Evolutionary conservation across 352 stramenopile genomes (phyloP), one percentile per base, ranked within the genome.

Genomic region (Thalassiosira sp.): DNA sequence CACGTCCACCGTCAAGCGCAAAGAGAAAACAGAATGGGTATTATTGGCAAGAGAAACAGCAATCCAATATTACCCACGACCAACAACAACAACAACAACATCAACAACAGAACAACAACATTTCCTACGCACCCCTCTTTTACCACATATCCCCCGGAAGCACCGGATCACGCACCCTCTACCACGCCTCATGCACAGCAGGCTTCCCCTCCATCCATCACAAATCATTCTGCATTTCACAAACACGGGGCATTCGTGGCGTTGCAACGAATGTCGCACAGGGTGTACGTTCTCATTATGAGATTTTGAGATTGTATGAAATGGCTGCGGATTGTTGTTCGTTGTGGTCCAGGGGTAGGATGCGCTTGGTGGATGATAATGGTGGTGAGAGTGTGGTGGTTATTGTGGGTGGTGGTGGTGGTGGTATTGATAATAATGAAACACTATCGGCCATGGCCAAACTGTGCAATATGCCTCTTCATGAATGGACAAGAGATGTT

Each of bases 221-320:
- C 66, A 82, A 82, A 72, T 82, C 74, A 45, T 82, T 78, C 31
- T 82, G 74, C 33, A 77, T 78, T 40, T 77, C 74, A 0, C 49
- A 13, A 22, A 37, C 24, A 49, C 60, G 51, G 37, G 74, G 74
- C 33, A 72, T 82, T 3, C 20, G 49, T n/a, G 46, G 54, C 22
- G 66, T 82, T 11, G 13, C 31, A 3, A 18, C 52, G 3, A 53
- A n/a, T 40, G 67, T 77, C 3, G 66, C 77, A 15, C 15, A 33
- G n/a, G 74, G 74, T 35, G 66, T 74, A 10, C 52, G 66, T 37
- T 58, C 74, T n/a, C 74, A 82, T 49, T 77, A 43, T 53, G 59
- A 77, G 49, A 11, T 82, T 2, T 67, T 82, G 37, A 46, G 74
- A 59, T 54, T 74, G 53, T 82, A 82, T 57, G 16, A 56, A 25